Base-by-base conservation (phyloP, 208 protist species). In the Naegleria gruberi region DNA sequence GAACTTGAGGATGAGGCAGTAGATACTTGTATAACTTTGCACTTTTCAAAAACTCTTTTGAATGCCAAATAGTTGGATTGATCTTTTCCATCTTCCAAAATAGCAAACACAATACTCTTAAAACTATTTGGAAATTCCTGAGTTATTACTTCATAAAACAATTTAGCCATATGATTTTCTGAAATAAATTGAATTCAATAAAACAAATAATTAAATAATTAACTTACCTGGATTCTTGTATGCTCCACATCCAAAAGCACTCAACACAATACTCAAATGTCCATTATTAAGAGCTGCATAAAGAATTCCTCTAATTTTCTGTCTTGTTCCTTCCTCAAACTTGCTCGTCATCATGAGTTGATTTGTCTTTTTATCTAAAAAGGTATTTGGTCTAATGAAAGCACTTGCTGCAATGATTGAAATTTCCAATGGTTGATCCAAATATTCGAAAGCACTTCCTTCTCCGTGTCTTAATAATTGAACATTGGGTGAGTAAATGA, bases 271-370 rank as follows among this genome's bases (percentile, higher is more conserved):
- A 55, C 37, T 45, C 23, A 55, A 41, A 40, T 87, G 82, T 41
- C 82, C 82, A 87, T 87, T 26, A 3, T 41, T 4, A n/a, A 87
- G n/a, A 12, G 43, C 43, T 0, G 43, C n/a, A 55, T 37, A 8
- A n/a, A 87, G 37, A 26, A 87, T 87, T n/a, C 15, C 41, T 87
- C 44, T 2, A 55, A 87, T 87, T 34, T 87, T 87, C 6, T 87
- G 17, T 40, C 55, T 87, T 40, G 44, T 87, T 55, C 19, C 43
- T 41, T 34, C 41, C 6, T 15, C 44, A 45, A 55, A 87, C 26
- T 87, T 87, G 3, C 12, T 26, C 5, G 37, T 46, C 34, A 86
- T 46, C 17, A 10, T 4, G 2, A 65, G 30, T 65, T 65, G 51
- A 65, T 65, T 65, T 1, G 51, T 65, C 30, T 65, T 65, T 23